Evolutionary conservation across 768 basidiomycete genomes (phyloP).

Genomic region (Harrya chromipes): DNA sequence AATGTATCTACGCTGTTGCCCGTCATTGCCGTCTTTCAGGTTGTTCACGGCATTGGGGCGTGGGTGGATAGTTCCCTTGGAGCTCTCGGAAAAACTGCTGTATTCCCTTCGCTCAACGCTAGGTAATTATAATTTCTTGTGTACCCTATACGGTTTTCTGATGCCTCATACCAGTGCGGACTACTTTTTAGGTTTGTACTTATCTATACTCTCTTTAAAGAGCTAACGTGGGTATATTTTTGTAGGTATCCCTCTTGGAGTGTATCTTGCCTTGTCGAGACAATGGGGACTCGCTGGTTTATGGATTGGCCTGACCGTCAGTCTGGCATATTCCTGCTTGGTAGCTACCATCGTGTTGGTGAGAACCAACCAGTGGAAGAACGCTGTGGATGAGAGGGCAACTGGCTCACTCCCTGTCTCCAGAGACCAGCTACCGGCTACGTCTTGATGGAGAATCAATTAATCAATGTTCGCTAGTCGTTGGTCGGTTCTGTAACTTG

Average conservation of each 20-base stretch:
- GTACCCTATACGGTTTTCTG: background rate
- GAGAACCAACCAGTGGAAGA: conserved; percentile 16
- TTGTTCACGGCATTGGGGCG: conserved; percentile 19
- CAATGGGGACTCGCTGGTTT: conserved; percentile 26
- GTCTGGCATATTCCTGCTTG: conserved; percentile 20
- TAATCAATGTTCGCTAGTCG: too few species aligned
- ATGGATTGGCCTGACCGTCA: conserved; percentile 22
- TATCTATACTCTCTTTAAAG: background rate
- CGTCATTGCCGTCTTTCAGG: conserved; percentile 28
- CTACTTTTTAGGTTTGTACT: conserved; percentile 30
- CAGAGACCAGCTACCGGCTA: too few species aligned
- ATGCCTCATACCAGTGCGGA: conserved; percentile 15
- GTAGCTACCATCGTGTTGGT: conserved; percentile 19
- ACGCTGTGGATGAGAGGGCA: background rate
- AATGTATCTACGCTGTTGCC: conserved; percentile 54
- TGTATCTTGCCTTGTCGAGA: conserved; percentile 18
- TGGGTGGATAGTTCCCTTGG: conserved; percentile 19
- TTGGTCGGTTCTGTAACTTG: too few species aligned
- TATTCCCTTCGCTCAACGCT: conserved; percentile 23
- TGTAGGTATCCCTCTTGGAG: conserved; percentile 34
- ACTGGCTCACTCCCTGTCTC: too few species aligned
- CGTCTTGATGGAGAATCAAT: too few species aligned
- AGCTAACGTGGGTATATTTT: background rate
- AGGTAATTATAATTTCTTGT: conserved; percentile 9
- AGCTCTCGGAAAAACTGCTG: conserved; percentile 17